Evolutionary conservation across 1,284 basidiomycete species (phyloP), one percentile per base, ranked within the genome.

Genomic region (Meira nashicola): DNA sequence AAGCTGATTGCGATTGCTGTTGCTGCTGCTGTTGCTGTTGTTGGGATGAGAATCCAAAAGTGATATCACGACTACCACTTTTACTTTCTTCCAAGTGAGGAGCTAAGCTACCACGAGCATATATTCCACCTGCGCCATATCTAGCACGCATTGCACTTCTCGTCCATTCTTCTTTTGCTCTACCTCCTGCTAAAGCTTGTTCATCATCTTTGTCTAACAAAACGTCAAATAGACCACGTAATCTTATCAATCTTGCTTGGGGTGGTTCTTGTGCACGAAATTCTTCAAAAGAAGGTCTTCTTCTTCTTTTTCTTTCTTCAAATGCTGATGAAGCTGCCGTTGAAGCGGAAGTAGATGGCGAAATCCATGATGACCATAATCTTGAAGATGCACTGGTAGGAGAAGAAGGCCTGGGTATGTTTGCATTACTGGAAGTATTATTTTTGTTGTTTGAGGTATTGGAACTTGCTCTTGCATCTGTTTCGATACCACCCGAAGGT

Each of bases 91-190:
- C 41, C 11, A 37, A 48, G n/a, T 39, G 14, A 4, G 64, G 63
- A 0, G 68, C 70, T 2, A 74, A 49, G 44, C 67, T 72, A 49
- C 74, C 74, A 2, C 70, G 58, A 25, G 74, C 73, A 39, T 73
- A 51, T 10, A 61, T 66, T 11, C 74, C 74, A 19, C 74, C 74
- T 4, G 71, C 74, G 28, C 74, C 74, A 46, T 73, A 74, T 9
- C 74, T 58, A 17, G 76, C 76, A 10, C 74, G 60, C 39, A 70
- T 68, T 12, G 76, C 73, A n/a, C 66, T 68, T 48, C 66, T 67
- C 23, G 68, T 71, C 76, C 76, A 77, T 21, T 70, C 73, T 38
- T 76, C 73, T 46, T 72, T 70, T 1, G 76, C 76, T 38, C 76
- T 59, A 0, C 76, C 76, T 11, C 68, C 74, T 1, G 76, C 76